Evolutionary conservation across 2,329 filamentous ascomycete species (phyloP).

Genomic region (Alternaria longipes): DNA sequence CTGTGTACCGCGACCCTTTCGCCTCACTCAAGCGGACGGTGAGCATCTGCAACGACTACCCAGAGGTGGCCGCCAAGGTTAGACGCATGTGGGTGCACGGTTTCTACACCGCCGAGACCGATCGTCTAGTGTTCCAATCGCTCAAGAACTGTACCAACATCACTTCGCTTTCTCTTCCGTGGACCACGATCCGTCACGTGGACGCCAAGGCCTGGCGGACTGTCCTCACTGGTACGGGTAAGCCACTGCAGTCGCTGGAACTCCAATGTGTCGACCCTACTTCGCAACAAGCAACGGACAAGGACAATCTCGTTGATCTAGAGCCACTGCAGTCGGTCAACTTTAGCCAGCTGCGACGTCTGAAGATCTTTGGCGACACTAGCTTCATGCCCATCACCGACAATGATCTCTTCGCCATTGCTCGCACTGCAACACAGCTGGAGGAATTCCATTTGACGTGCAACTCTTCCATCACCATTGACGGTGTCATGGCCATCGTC

Average conservation of each 20-base stretch:
- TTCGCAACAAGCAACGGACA: constrained; percentile 53
- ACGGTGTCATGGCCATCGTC: constrained; percentile 62
- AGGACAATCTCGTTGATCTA: constrained; percentile 54
- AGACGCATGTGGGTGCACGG: constrained; percentile 65
- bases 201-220: constrained; percentile 59
- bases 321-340: constrained; percentile 59
- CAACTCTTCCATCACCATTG: constrained; percentile 62
- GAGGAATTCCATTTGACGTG: constrained; percentile 64
- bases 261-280: constrained; percentile 61
- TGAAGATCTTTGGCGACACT: constrained; percentile 65
- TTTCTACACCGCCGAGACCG: constrained; percentile 62
- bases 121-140: constrained; percentile 59
- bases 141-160: constrained; percentile 59
- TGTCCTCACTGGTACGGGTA: constrained; percentile 56
- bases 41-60: constrained; percentile 56
- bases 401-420: constrained; percentile 59
- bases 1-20: constrained; percentile 64
- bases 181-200: constrained; percentile 62
- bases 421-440: constrained; percentile 61
- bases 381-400: constrained; percentile 62
- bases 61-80: constrained; percentile 59
- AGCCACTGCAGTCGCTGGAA: constrained; percentile 61
- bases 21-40: constrained; percentile 59
- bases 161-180: constrained; percentile 60
- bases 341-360: constrained; percentile 59